Conservation (phyloP, 495 filamentous ascomycete genomes). For the Penicillium ucsense region DNA sequence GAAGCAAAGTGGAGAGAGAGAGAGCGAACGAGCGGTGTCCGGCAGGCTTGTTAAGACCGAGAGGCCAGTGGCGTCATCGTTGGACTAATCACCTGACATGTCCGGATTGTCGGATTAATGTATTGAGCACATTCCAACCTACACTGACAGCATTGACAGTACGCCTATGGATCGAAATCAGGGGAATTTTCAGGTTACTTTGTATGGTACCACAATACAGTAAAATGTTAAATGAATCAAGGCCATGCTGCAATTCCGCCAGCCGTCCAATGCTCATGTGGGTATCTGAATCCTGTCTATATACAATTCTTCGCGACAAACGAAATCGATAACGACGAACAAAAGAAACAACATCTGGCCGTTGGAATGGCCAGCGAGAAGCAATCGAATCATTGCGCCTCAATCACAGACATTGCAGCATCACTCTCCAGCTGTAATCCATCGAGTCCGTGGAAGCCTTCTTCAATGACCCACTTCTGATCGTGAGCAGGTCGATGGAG, state of each 20-base stretch:
- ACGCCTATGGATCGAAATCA: too few relatives aligned
- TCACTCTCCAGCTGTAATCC: constrained; percentile 23
- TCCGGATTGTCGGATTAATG: too few relatives aligned
- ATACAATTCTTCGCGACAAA: constrained; percentile 8
- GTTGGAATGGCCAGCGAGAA: neutral
- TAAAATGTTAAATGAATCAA: neutral
- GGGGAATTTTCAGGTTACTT: too few relatives aligned
- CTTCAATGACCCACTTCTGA: constrained; percentile 79
- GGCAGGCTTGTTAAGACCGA: too few relatives aligned
- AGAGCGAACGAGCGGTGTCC: too few relatives aligned
- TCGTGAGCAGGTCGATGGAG: constrained; percentile 42
- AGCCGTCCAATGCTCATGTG: constrained; percentile 3
- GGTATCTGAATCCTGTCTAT: constrained; percentile 19
- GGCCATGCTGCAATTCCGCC: neutral
- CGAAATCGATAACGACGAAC: too few relatives aligned
- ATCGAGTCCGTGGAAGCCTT: constrained; percentile 67
- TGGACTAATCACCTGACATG: too few relatives aligned
- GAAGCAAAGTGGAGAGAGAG: too few relatives aligned
- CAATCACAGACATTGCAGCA: constrained; percentile 1
- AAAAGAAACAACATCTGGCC: too few relatives aligned
- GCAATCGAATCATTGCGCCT: constrained; percentile 5
- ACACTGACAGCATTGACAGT: neutral
- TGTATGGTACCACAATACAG: neutral
- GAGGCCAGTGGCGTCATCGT: constrained; percentile 8
- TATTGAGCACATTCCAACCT: neutral